A percentile compares a stretch with the other conserved stretches of the same genome.
These are phyloP conservation scores for Puccinia hordei DNA, from an alignment of 1,284 basidiomycete species.

Conservation along the genomic window DNA sequence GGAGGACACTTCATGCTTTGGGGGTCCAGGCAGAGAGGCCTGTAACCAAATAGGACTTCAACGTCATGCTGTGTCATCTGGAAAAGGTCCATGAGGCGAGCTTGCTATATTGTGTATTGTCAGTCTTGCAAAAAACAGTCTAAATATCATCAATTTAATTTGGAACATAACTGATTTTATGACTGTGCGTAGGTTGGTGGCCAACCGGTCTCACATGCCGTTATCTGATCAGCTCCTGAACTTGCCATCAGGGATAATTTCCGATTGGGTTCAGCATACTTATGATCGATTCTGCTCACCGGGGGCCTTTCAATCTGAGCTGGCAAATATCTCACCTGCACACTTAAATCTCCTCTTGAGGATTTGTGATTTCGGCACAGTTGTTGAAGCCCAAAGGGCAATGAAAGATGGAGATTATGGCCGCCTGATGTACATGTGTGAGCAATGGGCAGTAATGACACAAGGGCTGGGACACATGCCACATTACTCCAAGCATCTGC, in stretches of 20 bases:
- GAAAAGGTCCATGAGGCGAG: neutral
- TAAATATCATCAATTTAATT: no score
- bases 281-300: no score
- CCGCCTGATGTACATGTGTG: neutral
- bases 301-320: no score
- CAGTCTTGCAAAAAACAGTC: neutral
- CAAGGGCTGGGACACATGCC: neutral
- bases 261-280: neutral
- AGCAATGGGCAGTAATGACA: neutral
- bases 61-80: conserved; percentile 4
- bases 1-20: neutral
- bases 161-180: no score
- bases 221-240: no score
- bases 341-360: neutral
- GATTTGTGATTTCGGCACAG: neutral
- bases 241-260: no score
- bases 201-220: no score
- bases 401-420: neutral
- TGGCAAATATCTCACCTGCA: neutral
- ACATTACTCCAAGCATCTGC: conserved; percentile 1
- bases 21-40: neutral
- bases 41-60: conserved; percentile 7
- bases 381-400: neutral
- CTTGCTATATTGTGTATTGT: neutral
- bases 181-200: no score